These are phyloP conservation scores for Boletus rufocinnamomeus DNA, from an alignment of 768 basidiomycete genomes.

Conservation along the genomic window DNA sequence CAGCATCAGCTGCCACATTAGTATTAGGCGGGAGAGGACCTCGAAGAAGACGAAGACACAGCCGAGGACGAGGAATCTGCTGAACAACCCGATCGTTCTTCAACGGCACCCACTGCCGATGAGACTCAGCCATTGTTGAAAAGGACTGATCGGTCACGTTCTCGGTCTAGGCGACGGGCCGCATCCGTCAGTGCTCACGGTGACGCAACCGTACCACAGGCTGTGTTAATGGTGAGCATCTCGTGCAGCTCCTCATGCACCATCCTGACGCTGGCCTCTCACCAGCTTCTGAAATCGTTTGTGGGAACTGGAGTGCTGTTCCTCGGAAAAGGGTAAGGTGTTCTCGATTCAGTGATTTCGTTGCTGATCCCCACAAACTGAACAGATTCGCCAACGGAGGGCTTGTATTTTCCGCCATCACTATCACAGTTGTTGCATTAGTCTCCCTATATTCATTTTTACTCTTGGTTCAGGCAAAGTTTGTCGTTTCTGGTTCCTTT, in stretches of 20 bases:
- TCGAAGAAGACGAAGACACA: constrained; percentile 83
- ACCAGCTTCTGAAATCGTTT: constrained; percentile 86
- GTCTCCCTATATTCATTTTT: constrained; percentile 94
- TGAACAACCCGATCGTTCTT: constrained; percentile 25
- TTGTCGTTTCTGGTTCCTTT: constrained; percentile 88
- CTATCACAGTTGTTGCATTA: constrained; percentile 77
- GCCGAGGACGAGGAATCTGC: constrained; percentile 55
- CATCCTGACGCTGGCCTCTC: background rate
- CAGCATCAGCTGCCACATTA: constrained; percentile 4
- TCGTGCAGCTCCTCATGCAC: background rate
- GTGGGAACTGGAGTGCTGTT: constrained; percentile 96
- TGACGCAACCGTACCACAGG: constrained; percentile 88
- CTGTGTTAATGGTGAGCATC: constrained; percentile 80
- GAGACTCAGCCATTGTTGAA: constrained; percentile 64
- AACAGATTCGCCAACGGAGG: constrained; percentile 93
- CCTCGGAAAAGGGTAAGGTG: constrained; percentile 81
- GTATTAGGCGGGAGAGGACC: constrained; percentile 82
- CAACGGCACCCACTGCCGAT: constrained; percentile 16
- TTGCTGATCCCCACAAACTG: constrained; percentile 6
- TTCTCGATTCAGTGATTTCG: background rate
- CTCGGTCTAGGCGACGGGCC: constrained; percentile 55
- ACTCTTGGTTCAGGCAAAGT: constrained; percentile 83
- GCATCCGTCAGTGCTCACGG: constrained; percentile 66
- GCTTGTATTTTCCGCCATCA: constrained; percentile 80
- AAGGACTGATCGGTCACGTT: constrained; percentile 42